Evolutionary conservation across 2,329 filamentous ascomycete species (phyloP).

Genomic region (Pseudogymnoascus sp.): DNA sequence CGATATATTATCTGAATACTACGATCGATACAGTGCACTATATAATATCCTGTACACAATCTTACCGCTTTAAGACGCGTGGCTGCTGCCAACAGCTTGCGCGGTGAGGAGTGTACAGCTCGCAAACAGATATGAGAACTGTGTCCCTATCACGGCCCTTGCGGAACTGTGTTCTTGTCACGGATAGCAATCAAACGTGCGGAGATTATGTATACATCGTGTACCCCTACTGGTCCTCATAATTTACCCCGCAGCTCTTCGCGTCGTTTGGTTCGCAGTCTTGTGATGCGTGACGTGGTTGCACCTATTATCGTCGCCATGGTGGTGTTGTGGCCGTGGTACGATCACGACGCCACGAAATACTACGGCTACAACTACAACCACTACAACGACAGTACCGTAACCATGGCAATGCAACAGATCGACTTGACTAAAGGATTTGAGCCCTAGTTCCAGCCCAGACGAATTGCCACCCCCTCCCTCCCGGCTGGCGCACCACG

Average conservation of each 20-base stretch:
- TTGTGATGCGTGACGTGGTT: slow-evolving; percentile 5
- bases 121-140: not conserved
- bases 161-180: not conserved
- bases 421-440: not conserved
- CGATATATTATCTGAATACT: not conserved
- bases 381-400: not conserved
- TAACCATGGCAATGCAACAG: not conserved
- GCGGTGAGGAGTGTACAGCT: not conserved
- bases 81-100: not conserved
- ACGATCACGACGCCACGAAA: not conserved
- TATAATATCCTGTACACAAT: not conserved
- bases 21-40: not conserved
- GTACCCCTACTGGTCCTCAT: not conserved
- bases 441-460: not conserved
- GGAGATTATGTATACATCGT: not conserved
- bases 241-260: not conserved
- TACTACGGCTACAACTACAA: not conserved
- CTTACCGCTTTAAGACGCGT: not conserved
- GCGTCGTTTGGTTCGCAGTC: not conserved
- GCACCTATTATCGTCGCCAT: not conserved
- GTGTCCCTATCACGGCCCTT: not conserved
- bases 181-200: not conserved
- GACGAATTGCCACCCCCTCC: not conserved
- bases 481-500: not conserved
- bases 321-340: not conserved